phyloP scores from a whole-genome alignment of 257 asterid genomes.

The Haberlea rhodopensis region DNA sequence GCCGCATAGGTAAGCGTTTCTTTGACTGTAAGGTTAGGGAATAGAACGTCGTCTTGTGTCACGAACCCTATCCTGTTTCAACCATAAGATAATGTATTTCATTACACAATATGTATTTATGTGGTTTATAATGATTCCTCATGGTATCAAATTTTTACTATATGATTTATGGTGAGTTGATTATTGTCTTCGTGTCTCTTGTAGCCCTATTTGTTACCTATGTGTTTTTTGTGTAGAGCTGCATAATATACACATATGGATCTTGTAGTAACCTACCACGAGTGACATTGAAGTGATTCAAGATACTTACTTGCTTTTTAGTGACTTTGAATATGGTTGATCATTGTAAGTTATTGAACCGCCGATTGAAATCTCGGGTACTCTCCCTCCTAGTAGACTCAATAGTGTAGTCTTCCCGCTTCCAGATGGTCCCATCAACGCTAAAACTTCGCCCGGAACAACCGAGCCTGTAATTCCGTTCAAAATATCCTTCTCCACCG shows the following conservation, averaged over 20 bases:
- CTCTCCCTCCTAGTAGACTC: slow-evolving; percentile 82
- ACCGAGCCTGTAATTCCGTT: slow-evolving; percentile 79
- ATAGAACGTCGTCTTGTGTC: slow-evolving; percentile 91
- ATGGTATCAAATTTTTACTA: too few relatives aligned
- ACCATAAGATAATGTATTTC: background rate
- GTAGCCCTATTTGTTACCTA: too few relatives aligned
- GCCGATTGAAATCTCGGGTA: slow-evolving; percentile 43
- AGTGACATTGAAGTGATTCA: background rate
- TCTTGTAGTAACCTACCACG: too few relatives aligned
- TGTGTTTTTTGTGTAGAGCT: too few relatives aligned
- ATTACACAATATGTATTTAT: too few relatives aligned
- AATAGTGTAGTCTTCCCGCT: slow-evolving; percentile 91
- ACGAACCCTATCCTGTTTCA: slow-evolving; percentile 87
- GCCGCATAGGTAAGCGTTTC: slow-evolving; percentile 85
- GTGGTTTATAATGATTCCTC: too few relatives aligned
- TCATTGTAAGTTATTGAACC: slow-evolving; percentile 76
- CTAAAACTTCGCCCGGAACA: slow-evolving; percentile 90
- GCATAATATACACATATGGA: too few relatives aligned
- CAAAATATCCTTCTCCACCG: slow-evolving; percentile 71
- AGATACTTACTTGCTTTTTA: slow-evolving; percentile 65
- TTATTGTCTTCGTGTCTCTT: too few relatives aligned
- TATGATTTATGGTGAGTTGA: too few relatives aligned
- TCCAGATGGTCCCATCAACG: slow-evolving; percentile 99
- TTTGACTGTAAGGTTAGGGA: slow-evolving; percentile 91
- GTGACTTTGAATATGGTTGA: slow-evolving; percentile 73